Conservation (phyloP, 495 filamentous ascomycete genomes). For the Aspergillus baeticus region DNA sequence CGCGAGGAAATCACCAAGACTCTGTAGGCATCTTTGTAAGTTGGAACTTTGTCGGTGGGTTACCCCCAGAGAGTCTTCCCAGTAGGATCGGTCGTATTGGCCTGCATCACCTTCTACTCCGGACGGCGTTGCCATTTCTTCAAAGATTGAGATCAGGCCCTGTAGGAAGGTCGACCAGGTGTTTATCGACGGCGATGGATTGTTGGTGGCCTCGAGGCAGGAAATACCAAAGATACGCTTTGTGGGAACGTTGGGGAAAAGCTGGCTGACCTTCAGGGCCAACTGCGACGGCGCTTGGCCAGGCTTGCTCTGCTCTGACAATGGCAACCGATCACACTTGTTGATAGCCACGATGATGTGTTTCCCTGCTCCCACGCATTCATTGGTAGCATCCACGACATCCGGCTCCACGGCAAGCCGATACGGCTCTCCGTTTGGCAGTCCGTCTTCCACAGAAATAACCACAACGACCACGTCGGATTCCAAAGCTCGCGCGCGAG, state of each 20-base stretch:
- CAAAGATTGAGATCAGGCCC: conserved; percentile 65
- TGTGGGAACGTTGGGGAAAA: conserved; percentile 38
- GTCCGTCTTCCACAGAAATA: conserved; percentile 59
- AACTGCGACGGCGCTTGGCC: conserved; percentile 20
- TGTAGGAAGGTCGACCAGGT: conserved; percentile 64
- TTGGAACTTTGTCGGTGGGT: conserved; percentile 86
- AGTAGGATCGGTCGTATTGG: conserved; percentile 50
- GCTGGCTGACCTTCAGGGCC: conserved; percentile 18
- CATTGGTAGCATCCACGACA: conserved; percentile 55
- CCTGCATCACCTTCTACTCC: conserved; percentile 35
- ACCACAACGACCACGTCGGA: conserved; percentile 88
- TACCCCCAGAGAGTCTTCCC: conserved; percentile 85
- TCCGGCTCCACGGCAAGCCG: conserved; percentile 52
- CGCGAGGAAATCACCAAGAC: conserved; percentile 68
- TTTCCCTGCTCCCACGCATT: conserved; percentile 54
- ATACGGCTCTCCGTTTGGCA: conserved; percentile 21
- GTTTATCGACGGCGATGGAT: background rate
- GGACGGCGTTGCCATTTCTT: conserved; percentile 65
- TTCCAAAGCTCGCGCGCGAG: conserved; percentile 73
- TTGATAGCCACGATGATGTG: conserved; percentile 74
- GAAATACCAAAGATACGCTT: conserved; percentile 65
- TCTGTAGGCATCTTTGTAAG: conserved; percentile 64
- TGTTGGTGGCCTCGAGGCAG: conserved; percentile 50
- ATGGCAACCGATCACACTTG: conserved; percentile 63
- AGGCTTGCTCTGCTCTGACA: background rate